phyloP scores from a whole-genome alignment of 192 early-diverging fungal genomes.

The Coemansia furcata region DNA sequence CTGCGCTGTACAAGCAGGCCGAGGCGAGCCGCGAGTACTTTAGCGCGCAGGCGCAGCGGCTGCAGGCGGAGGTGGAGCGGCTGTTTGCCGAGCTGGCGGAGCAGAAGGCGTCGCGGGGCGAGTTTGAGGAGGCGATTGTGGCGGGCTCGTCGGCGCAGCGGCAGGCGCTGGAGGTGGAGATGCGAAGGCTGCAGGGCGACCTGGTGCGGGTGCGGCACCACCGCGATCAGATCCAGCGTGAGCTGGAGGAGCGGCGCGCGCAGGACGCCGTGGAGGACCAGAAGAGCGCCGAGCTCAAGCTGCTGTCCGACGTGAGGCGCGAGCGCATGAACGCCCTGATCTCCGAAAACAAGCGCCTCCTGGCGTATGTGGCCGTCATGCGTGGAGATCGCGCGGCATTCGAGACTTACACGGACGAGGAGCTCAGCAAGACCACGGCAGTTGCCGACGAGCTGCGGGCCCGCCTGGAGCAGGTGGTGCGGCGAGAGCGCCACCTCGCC shows the following conservation, averaged over 20 bases:
- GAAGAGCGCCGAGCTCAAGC: constrained; percentile 52
- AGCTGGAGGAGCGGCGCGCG: constrained; percentile 47
- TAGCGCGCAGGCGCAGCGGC: constrained; percentile 40
- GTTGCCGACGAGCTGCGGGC: constrained; percentile 52
- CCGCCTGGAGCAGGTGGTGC: constrained; percentile 51
- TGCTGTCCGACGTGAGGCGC: constrained; percentile 51
- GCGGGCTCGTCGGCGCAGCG: constrained; percentile 42
- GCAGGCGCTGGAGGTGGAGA: constrained; percentile 54
- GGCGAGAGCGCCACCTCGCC: constrained; percentile 49
- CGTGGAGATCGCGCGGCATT: constrained; percentile 54
- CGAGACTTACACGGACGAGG: constrained; percentile 54
- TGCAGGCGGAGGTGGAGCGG: constrained; percentile 45
- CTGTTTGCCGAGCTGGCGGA: constrained; percentile 50
- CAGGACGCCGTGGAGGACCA: constrained; percentile 46
- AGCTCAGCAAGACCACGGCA: constrained; percentile 51
- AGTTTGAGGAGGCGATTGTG: constrained; percentile 42
- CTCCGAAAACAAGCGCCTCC: constrained; percentile 59
- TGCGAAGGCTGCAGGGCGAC: constrained; percentile 55
- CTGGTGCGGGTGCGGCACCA: constrained; percentile 56
- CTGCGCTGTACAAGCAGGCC: constrained; percentile 52
- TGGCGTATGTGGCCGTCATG: constrained; percentile 50
- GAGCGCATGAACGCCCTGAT: constrained; percentile 61
- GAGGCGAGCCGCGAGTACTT: constrained; percentile 54
- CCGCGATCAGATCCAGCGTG: constrained; percentile 54
- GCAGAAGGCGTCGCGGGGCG: constrained; percentile 32